These are phyloP conservation scores for bread wheat (Triticum aestivum) DNA, from an alignment of 176 grass and related monocot genomes.

Conservation along the genomic window IWGSC_CS_RefSeq_v2.1 NC_057805.1:473081297-473081796, in stretches of 20 bases:
- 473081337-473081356: neutral
- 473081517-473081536: slow-evolving; percentile 2
- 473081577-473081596: neutral
- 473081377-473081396: neutral
- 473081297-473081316: neutral
- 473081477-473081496: neutral
- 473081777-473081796: neutral
- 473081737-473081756: neutral
- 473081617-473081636: neutral
- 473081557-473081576: slow-evolving; percentile 16
- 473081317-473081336: neutral
- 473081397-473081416: neutral
- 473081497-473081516: neutral
- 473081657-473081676: slow-evolving; percentile 65
- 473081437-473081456: neutral
- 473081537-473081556: slow-evolving; percentile 33
- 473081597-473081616: neutral
- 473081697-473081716: neutral
- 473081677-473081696: slow-evolving; percentile 57
- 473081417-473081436: neutral
- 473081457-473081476: neutral
- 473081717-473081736: neutral
- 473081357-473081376: neutral
- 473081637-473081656: slow-evolving; percentile 57
- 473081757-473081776: neutral